A percentile compares a stretch with the other conserved stretches of the same genome.
These are phyloP conservation scores for Plantago major DNA, from an alignment of 257 asterid genomes.

Conservation along the genomic window DNA sequence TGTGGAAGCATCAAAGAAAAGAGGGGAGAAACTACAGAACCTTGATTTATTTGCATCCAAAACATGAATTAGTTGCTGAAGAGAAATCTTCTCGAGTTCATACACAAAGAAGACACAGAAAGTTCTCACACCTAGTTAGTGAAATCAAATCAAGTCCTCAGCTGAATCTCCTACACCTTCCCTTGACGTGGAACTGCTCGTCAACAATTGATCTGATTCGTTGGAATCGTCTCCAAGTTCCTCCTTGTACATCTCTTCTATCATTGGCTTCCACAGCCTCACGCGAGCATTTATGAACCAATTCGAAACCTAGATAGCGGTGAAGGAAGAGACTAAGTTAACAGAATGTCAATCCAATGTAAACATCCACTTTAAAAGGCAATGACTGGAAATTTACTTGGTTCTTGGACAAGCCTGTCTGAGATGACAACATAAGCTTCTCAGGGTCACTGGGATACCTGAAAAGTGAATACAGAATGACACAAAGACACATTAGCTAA, in stretches of 20 bases:
- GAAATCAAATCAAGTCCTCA: conserved; percentile 35
- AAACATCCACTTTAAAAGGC: neutral
- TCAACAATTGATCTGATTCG: conserved; percentile 51
- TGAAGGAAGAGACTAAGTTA: neutral
- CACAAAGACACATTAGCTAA: neutral
- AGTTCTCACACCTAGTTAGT: neutral
- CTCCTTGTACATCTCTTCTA: conserved; percentile 86
- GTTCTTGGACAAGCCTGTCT: conserved; percentile 87
- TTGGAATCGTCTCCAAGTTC: conserved; percentile 63
- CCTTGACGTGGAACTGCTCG: conserved; percentile 22
- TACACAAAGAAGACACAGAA: conserved; percentile 3
- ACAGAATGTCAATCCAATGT: neutral
- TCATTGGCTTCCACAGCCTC: conserved; percentile 95
- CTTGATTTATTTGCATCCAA: conserved; percentile 5
- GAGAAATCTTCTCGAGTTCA: conserved; percentile 1
- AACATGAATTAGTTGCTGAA: neutral
- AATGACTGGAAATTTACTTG: conserved; percentile 43
- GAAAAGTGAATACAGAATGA: conserved; percentile 1
- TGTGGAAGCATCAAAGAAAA: too few species aligned
- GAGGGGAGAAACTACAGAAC: neutral
- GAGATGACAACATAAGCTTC: conserved; percentile 82
- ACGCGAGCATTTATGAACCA: conserved; percentile 95
- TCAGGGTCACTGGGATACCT: conserved; percentile 90
- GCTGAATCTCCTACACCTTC: conserved; percentile 55
- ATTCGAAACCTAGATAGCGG: conserved; percentile 53